phyloP scores from a whole-genome alignment of 495 filamentous ascomycete species.

The Neurospora sp. region DNA sequence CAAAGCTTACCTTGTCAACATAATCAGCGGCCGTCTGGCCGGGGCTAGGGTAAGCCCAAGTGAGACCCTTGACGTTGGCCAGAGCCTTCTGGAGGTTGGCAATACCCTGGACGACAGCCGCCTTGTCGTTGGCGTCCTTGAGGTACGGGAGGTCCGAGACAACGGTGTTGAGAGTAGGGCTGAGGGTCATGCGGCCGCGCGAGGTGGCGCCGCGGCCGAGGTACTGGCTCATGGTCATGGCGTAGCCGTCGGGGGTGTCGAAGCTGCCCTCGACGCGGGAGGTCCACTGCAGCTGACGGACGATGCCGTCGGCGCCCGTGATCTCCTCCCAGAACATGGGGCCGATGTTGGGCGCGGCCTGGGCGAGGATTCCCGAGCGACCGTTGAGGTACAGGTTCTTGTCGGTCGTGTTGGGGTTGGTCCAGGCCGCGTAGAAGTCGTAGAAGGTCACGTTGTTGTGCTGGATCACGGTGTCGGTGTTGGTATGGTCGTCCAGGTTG shows the following conservation, averaged over 20 bases:
- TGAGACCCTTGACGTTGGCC: constrained; percentile 41
- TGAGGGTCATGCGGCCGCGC: constrained; percentile 54
- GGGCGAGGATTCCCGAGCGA: constrained; percentile 53
- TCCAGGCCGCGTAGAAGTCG: constrained; percentile 54
- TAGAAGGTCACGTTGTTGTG: constrained; percentile 52
- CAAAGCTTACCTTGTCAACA: constrained; percentile 29
- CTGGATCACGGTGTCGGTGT: constrained; percentile 54
- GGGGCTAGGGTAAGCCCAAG: constrained; percentile 40
- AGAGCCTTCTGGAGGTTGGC: constrained; percentile 49
- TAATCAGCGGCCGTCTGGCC: constrained; percentile 43
- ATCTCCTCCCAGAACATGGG: constrained; percentile 54
- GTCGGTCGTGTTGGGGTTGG: constrained; percentile 29
- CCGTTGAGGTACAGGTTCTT: constrained; percentile 27
- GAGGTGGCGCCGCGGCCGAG: constrained; percentile 53
- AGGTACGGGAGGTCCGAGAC: constrained; percentile 47
- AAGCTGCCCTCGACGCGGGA: constrained; percentile 48
- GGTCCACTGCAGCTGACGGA: constrained; percentile 57
- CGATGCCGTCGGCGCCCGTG: constrained; percentile 50
- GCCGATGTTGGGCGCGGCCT: constrained; percentile 59
- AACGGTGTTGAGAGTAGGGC: constrained; percentile 41
- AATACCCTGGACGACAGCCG: constrained; percentile 44
- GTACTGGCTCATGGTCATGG: constrained; percentile 56
- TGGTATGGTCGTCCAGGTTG: constrained; percentile 61
- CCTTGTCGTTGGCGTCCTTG: constrained; percentile 40
- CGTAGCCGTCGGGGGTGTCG: constrained; percentile 28